Evolutionary conservation across 2,329 filamentous ascomycete species (phyloP).

Genomic region (Aspergillus tanneri): DNA sequence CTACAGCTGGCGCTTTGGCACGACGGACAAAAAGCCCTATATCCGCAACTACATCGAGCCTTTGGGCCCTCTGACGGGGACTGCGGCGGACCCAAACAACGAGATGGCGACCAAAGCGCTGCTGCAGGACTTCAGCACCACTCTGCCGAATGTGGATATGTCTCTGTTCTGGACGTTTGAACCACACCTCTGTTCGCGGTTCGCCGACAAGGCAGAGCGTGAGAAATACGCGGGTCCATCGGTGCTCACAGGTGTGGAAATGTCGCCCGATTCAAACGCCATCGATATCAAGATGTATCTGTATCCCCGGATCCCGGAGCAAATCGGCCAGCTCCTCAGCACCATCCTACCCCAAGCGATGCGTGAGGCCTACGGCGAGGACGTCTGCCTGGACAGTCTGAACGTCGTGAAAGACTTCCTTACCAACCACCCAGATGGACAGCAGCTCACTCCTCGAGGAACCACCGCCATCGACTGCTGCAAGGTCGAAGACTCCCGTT

Average conservation of each 20-base stretch:
- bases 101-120: slow-evolving; percentile 2
- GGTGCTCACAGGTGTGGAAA: slow-evolving; percentile 2
- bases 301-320: neutral
- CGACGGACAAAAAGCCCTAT: neutral
- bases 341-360: slow-evolving; percentile 4
- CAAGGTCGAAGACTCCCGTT: neutral
- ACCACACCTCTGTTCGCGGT: neutral
- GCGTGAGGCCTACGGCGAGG: slow-evolving; percentile 6
- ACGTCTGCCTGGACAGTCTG: slow-evolving; percentile 5
- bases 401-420: slow-evolving; percentile 4
- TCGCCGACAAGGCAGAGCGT: neutral
- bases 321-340: slow-evolving; percentile 1
- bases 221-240: slow-evolving; percentile 3
- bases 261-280: slow-evolving; percentile 1
- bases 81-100: slow-evolving; percentile 5
- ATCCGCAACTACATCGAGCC: slow-evolving; percentile 10
- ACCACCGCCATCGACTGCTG: slow-evolving; percentile 10
- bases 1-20: slow-evolving; percentile 9
- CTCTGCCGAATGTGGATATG: slow-evolving; percentile 1
- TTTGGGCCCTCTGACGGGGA: slow-evolving; percentile 5
- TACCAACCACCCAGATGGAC: slow-evolving; percentile 1
- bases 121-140: neutral
- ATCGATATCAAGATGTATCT: slow-evolving; percentile 4
- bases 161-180: slow-evolving; percentile 6
- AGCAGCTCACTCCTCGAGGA: neutral